These are phyloP conservation scores for Diutina neorugosa DNA, from an alignment of 1,139 yeast genomes.

Conservation along the genomic window DNA sequence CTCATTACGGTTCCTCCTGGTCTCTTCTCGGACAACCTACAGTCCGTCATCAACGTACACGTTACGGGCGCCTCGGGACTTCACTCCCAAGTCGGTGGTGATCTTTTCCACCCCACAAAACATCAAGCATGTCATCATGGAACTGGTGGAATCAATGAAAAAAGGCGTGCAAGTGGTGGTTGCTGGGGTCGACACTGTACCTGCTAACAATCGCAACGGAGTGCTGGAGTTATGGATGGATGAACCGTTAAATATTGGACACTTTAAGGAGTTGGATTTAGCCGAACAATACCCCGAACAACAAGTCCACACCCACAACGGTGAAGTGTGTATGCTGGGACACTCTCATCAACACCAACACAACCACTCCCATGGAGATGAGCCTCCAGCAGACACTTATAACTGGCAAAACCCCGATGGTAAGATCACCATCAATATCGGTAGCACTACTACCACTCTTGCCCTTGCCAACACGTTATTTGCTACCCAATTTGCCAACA, in stretches of 20 bases:
- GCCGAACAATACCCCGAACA: slow-evolving; percentile 9
- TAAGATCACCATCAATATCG: slow-evolving; percentile 14
- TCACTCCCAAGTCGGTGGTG: slow-evolving; percentile 7
- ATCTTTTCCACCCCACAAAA: slow-evolving; percentile 34
- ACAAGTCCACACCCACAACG: slow-evolving; percentile 16
- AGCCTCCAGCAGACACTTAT: slow-evolving; percentile 20
- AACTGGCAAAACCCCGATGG: slow-evolving; percentile 28
- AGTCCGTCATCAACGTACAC: background rate
- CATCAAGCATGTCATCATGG: slow-evolving; percentile 20
- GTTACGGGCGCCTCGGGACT: background rate
- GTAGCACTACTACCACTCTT: slow-evolving; percentile 10
- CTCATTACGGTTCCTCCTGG: background rate
- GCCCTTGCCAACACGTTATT: slow-evolving; percentile 30
- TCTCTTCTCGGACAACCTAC: background rate
- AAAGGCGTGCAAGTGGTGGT: slow-evolving; percentile 27
- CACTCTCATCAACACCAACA: background rate
- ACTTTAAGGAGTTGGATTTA: slow-evolving; percentile 14
- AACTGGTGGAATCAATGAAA: slow-evolving; percentile 13
- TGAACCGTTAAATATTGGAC: slow-evolving; percentile 14
- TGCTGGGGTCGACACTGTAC: slow-evolving; percentile 36
- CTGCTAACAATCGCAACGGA: slow-evolving; percentile 27
- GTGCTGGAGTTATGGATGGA: slow-evolving; percentile 38
- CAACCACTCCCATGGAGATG: background rate
- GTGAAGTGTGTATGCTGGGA: slow-evolving; percentile 11
- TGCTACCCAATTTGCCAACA: slow-evolving; percentile 22